Evolutionary conservation across 1,139 yeast genomes (phyloP).

Genomic region (Magnusiomyces paraingens): DNA sequence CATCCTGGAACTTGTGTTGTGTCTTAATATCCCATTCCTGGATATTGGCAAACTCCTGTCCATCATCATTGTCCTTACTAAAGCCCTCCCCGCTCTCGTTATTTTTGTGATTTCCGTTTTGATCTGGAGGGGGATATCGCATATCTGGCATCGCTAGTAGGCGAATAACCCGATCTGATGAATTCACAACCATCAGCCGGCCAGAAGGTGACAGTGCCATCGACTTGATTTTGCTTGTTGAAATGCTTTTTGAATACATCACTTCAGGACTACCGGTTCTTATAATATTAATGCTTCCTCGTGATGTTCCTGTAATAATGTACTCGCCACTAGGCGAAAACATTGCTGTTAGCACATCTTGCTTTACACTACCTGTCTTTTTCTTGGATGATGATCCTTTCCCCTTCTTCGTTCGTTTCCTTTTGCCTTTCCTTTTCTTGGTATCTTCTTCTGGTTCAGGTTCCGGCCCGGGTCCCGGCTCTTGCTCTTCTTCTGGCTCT

Average conservation of each 20-base stretch:
- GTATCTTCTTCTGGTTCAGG: conserved; percentile 17
- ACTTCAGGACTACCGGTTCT: conserved; percentile 27
- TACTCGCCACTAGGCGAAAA: conserved; percentile 45
- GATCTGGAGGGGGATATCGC: neutral
- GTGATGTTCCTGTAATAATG: conserved; percentile 68
- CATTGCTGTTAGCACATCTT: conserved; percentile 30
- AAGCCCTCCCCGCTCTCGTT: neutral
- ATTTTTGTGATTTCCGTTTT: neutral
- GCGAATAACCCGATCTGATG: conserved; percentile 77
- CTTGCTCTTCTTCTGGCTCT: conserved; percentile 26
- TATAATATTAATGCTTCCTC: conserved; percentile 63
- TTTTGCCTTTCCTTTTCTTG: conserved; percentile 13
- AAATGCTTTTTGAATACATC: conserved; percentile 48
- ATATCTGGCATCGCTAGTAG: conserved; percentile 53
- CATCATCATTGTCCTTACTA: conserved; percentile 13
- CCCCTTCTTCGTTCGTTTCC: conserved; percentile 27
- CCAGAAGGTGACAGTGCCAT: conserved; percentile 62
- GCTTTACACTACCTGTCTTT: conserved; percentile 5
- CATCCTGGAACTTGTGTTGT: conserved; percentile 84
- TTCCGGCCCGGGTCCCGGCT: conserved; percentile 6
- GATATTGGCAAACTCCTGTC: neutral
- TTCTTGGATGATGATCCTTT: conserved; percentile 1
- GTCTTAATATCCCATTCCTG: conserved; percentile 52
- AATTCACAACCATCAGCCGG: conserved; percentile 63
- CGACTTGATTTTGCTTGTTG: conserved; percentile 68